Evolutionary conservation across 2,329 filamentous ascomycete species (phyloP).

Genomic region (Diaporthe amygdali): DNA sequence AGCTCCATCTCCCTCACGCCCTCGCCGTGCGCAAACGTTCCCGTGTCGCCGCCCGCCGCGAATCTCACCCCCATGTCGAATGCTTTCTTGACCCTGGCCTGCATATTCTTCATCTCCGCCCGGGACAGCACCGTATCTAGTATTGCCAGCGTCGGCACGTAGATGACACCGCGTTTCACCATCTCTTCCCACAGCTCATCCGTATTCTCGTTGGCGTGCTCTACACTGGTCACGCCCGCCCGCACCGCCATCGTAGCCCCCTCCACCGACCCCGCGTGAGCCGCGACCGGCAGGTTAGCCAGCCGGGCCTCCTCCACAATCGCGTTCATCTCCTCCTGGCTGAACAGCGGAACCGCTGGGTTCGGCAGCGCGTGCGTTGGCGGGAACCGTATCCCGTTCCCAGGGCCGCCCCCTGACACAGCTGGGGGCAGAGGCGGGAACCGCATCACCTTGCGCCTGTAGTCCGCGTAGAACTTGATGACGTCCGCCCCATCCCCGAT

Average conservation of each 20-base stretch:
- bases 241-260: constrained; percentile 50
- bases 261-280: constrained; percentile 46
- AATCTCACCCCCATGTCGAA: constrained; percentile 53
- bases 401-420: constrained; percentile 27
- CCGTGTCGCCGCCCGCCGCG: constrained; percentile 59
- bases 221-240: constrained; percentile 53
- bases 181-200: constrained; percentile 50
- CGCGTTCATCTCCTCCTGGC: constrained; percentile 53
- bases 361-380: constrained; percentile 40
- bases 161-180: constrained; percentile 49
- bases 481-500: constrained; percentile 54
- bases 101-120: constrained; percentile 31
- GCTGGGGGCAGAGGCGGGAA: constrained; percentile 42
- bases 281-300: constrained; percentile 46
- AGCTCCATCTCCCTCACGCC: constrained; percentile 59
- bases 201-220: constrained; percentile 47
- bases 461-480: constrained; percentile 57
- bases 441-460: constrained; percentile 48
- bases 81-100: constrained; percentile 47
- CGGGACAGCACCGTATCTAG: constrained; percentile 36
- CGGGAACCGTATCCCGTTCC: constrained; percentile 37
- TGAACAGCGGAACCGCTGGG: constrained; percentile 50
- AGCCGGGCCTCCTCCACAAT: constrained; percentile 53
- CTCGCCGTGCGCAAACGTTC: constrained; percentile 57
- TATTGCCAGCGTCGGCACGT: constrained; percentile 58